Conservation (phyloP, 1,139 yeast species). For the Saccharomyces uvarum region DNA sequence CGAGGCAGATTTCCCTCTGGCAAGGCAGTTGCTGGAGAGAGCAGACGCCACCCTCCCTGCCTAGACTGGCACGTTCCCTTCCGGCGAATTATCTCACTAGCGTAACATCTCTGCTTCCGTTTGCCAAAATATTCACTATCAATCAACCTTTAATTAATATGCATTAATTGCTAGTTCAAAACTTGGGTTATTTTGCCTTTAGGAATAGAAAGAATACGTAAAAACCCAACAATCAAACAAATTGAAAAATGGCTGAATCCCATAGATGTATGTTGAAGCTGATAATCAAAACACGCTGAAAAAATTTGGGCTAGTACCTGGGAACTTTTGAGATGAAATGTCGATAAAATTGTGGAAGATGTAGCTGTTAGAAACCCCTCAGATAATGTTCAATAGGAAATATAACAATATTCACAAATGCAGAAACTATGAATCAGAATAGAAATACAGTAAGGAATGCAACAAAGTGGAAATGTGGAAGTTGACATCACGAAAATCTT, state of each 20-base stretch:
- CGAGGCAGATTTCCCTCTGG: background rate
- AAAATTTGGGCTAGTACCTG: background rate
- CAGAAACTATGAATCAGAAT: no score
- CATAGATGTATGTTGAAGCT: slow-evolving; percentile 72
- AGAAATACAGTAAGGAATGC: no score
- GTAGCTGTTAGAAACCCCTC: background rate
- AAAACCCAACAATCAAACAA: background rate
- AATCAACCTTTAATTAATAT: background rate
- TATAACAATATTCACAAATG: no score
- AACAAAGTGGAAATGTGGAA: no score
- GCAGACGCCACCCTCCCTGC: background rate
- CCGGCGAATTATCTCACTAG: background rate
- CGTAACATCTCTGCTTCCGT: background rate
- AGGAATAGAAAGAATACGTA: background rate
- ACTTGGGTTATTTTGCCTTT: background rate
- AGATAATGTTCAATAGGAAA: background rate
- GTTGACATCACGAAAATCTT: no score
- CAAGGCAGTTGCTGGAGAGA: background rate
- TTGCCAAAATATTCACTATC: background rate
- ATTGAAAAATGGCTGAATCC: slow-evolving; percentile 78
- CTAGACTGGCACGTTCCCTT: background rate
- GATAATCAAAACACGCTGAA: background rate
- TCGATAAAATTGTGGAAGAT: background rate
- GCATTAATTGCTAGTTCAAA: background rate
- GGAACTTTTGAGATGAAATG: background rate